Conservation (phyloP, 139 green algal species). For the Picochlorum sp. region DNA sequence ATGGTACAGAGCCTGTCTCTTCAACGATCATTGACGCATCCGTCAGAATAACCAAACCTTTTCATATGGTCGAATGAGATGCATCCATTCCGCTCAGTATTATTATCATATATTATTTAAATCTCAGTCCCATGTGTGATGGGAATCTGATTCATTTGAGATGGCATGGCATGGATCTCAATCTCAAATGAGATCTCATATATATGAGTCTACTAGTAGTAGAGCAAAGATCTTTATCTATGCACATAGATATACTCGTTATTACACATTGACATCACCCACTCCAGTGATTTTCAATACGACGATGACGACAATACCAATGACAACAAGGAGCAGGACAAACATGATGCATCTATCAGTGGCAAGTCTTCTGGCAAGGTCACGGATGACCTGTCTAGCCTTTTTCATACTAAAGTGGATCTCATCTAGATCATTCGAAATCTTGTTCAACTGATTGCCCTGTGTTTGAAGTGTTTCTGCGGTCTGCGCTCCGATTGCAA, state of each 20-base stretch:
- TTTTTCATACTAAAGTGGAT: conserved; percentile 89
- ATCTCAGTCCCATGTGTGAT: no score
- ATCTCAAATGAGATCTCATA: no score
- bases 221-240: no score
- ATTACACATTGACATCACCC: conserved; percentile 7
- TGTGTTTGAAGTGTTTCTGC: conserved; percentile 68
- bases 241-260: neutral
- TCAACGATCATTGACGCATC: no score
- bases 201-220: no score
- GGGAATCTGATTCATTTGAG: no score
- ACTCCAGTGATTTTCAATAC: conserved; percentile 30
- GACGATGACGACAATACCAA: conserved; percentile 61
- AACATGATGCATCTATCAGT: conserved; percentile 86
- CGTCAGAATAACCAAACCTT: no score
- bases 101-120: no score
- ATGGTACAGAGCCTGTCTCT: no score
- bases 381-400: conserved; percentile 62
- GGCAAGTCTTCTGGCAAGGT: conserved; percentile 71
- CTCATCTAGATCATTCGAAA: conserved; percentile 73
- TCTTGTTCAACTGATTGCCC: conserved; percentile 63
- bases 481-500: conserved; percentile 68
- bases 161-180: neutral
- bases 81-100: no score
- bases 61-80: no score
- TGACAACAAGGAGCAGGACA: conserved; percentile 58